These are phyloP conservation scores for Xylariaceae sp. DNA, from an alignment of 2,329 filamentous ascomycete genomes.

Conservation along the genomic window DNA sequence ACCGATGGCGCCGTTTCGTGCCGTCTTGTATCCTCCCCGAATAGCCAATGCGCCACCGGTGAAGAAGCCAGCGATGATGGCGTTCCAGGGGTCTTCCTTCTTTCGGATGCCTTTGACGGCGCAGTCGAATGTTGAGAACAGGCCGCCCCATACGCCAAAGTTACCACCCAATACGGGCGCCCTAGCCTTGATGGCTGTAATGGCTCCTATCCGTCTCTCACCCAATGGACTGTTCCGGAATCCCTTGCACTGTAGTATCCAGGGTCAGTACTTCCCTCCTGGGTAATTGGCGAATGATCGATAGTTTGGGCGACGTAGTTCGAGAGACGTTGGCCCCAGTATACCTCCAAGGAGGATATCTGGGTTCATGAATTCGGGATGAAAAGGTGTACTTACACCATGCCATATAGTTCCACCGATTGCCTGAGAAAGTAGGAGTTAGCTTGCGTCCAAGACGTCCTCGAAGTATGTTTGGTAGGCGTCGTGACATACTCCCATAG, in stretches of 20 bases:
- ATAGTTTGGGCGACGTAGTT: not conserved
- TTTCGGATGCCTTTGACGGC: conserved; percentile 90
- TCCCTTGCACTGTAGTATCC: conserved; percentile 61
- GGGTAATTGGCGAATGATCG: conserved; percentile 83
- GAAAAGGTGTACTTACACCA: conserved; percentile 7
- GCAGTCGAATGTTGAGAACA: conserved; percentile 96
- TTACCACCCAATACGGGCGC: conserved; percentile 96
- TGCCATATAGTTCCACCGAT: conserved; percentile 38
- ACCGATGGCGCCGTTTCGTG: conserved; percentile 93
- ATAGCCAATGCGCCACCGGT: conserved; percentile 91
- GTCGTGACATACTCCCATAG: conserved; percentile 87
- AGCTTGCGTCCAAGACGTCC: not conserved
- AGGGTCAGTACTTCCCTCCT: conserved; percentile 73
- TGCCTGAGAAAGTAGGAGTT: conserved; percentile 24
- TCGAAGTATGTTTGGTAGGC: too few species aligned
- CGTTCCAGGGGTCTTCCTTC: conserved; percentile 98
- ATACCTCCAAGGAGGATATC: not conserved
- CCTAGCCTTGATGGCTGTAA: conserved; percentile 97
- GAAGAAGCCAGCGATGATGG: conserved; percentile 96
- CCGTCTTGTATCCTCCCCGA: conserved; percentile 87
- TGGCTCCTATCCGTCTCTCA: conserved; percentile 90
- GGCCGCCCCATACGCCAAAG: conserved; percentile 95
- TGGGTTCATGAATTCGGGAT: not conserved
- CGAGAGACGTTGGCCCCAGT: not conserved
- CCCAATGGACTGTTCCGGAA: conserved; percentile 89